Base-by-base conservation (phyloP, 2,329 filamentous ascomycete genomes). In the Fusarium sp. region DNA sequence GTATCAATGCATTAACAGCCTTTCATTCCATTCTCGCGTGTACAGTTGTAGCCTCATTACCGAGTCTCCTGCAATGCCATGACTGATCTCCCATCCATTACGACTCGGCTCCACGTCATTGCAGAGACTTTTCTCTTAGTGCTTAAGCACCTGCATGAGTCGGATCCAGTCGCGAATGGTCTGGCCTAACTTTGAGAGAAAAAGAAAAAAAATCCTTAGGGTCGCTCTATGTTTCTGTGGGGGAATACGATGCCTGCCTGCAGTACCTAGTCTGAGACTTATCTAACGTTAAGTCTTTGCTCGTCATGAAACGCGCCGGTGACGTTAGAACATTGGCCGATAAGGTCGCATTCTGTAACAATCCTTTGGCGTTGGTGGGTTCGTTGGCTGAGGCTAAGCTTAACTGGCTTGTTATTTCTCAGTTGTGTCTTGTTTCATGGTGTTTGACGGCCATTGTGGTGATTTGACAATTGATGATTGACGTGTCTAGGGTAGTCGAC, bases 301-400 rank as follows among this genome's bases (percentile, higher is more conserved):
- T 34, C 34, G 40, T 42, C 16, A 28, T 66, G 63, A 66, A 66
- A 66, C 63, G 34, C 57, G 38, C 56, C 49, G 38, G 56, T 12
- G 16, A 51, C 62, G 49, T 62, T 66, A 66, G 33, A 65, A 60
- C 13, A 15, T 47, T 56, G n/a, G 28, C 23, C 20, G 40, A 55
- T 34, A 11, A 6, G 30, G 51, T 31, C 36, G 9, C 34, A 13
- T 13, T 30, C 26, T 30, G 16, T 45, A 30, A 30, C 20, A 45
- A 18, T 31, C 23, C 9, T 38, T 41, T 23, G 12, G 28, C 41
- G 11, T 18, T 40, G 38, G 13, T 26, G 31, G 8, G 13, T 31
- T 40, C n/a, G 9, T 18, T 23, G 16, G 16, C 18, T 15, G 9
- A 23, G 23, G 23, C 23, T 23, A 6, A 12, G 12, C 4, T 5